Conservation (phyloP, 441 rosid genomes). For the California macrophylla region DNA sequence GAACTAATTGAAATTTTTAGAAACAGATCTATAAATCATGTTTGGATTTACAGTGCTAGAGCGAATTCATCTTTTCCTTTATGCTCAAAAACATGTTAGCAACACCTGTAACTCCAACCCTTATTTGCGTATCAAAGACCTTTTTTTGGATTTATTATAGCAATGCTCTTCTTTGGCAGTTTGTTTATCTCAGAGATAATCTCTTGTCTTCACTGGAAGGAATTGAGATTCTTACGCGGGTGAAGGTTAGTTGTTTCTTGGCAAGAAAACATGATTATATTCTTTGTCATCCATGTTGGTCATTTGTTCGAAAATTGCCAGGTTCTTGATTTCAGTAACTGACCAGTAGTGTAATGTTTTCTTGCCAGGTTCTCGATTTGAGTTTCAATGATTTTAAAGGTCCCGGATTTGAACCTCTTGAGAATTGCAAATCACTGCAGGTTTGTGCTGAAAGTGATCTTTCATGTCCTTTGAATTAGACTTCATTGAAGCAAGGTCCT, state of each 20-base stretch:
- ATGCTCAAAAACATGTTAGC: background rate
- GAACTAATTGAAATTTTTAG: background rate
- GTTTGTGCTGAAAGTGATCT: constrained; percentile 36
- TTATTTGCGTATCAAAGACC: background rate
- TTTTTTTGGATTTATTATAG: background rate
- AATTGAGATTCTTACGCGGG: constrained; percentile 81
- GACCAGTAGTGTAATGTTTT: constrained; percentile 15
- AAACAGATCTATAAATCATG: background rate
- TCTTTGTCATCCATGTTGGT: constrained; percentile 7
- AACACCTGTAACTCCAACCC: background rate
- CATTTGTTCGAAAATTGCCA: background rate
- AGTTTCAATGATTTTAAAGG: constrained; percentile 99
- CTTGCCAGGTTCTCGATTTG: constrained; percentile 90
- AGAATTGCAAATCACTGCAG: constrained; percentile 84
- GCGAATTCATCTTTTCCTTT: background rate
- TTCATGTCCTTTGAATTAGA: constrained; percentile 9
- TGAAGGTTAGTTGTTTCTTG: constrained; percentile 56
- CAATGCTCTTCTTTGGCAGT: constrained; percentile 42
- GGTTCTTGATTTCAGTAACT: constrained; percentile 2
- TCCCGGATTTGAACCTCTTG: constrained; percentile 96
- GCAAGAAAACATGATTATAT: background rate
- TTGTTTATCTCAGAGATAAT: constrained; percentile 95
- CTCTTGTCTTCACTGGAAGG: constrained; percentile 83
- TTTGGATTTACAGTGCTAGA: background rate
- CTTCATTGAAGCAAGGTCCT: constrained; percentile 18